Evolutionary conservation across 2,329 filamentous ascomycete genomes (phyloP).

Genomic region (Simplicillium sp.): DNA sequence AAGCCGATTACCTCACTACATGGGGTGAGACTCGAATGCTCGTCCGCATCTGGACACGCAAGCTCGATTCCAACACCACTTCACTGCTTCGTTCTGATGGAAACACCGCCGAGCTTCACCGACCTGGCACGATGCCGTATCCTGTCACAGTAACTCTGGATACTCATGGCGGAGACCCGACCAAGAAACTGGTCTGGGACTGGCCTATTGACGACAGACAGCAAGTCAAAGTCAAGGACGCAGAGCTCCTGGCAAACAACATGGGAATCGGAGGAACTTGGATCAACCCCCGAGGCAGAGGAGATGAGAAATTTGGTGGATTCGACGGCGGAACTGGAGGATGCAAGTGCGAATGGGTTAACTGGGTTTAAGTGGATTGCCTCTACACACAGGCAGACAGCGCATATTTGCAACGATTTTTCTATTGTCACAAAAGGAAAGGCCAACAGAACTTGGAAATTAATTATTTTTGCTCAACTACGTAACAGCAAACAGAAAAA

Average conservation of each 20-base stretch:
- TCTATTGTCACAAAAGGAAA: neutral
- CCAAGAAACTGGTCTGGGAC: slow-evolving; percentile 43
- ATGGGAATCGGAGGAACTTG: slow-evolving; percentile 39
- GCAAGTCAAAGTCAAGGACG: slow-evolving; percentile 31
- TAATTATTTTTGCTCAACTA: too few species aligned
- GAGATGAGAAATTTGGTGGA: slow-evolving; percentile 42
- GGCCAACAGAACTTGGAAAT: too few species aligned
- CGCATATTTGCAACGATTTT: neutral
- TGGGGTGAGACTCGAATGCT: slow-evolving; percentile 53
- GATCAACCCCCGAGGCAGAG: slow-evolving; percentile 39
- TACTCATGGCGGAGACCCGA: slow-evolving; percentile 48
- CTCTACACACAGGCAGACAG: neutral
- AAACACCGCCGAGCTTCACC: slow-evolving; percentile 18
- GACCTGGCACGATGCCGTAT: slow-evolving; percentile 54
- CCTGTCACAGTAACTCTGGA: slow-evolving; percentile 52
- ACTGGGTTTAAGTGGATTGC: slow-evolving; percentile 25
- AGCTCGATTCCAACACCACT: slow-evolving; percentile 32
- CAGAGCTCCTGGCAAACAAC: slow-evolving; percentile 37
- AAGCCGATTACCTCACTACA: slow-evolving; percentile 46
- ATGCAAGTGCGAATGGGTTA: slow-evolving; percentile 53
- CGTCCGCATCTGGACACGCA: slow-evolving; percentile 57
- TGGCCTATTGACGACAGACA: slow-evolving; percentile 39
- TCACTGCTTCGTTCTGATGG: slow-evolving; percentile 21
- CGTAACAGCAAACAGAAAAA: too few species aligned
- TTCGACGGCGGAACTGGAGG: slow-evolving; percentile 55